phyloP scores from a whole-genome alignment of 2,329 filamentous ascomycete genomes.

The Elsinoe perseae region DNA sequence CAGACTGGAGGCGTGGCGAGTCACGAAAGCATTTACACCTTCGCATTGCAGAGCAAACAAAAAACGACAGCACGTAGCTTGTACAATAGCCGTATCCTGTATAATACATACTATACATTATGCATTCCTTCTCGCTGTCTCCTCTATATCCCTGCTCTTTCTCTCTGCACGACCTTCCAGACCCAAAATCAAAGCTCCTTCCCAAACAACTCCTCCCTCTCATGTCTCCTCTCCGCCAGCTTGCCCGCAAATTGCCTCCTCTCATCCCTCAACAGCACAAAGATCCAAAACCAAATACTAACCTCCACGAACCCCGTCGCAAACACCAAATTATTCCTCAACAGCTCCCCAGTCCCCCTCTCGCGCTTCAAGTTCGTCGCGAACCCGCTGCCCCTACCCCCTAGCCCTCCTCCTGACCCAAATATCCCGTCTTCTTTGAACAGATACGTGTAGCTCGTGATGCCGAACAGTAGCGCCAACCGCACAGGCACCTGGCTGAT shows the following conservation, averaged over 20 bases:
- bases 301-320: conserved; percentile 78
- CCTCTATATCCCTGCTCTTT: background rate
- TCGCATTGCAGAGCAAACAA: background rate
- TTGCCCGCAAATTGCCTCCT: conserved; percentile 30
- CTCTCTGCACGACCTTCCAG: background rate
- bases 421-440: conserved; percentile 48
- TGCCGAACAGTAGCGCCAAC: conserved; percentile 52
- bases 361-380: conserved; percentile 17
- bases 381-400: conserved; percentile 19
- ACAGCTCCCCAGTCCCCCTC: conserved; percentile 44
- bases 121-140: background rate
- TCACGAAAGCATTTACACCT: background rate
- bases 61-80: background rate
- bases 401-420: conserved; percentile 24
- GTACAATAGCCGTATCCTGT: background rate
- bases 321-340: conserved; percentile 81
- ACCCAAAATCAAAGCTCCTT: conserved; percentile 15
- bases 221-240: conserved; percentile 30
- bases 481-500: conserved; percentile 54
- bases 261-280: conserved; percentile 63
- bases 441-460: conserved; percentile 58
- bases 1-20: background rate
- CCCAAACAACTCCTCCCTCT: conserved; percentile 29
- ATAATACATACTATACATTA: background rate
- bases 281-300: conserved; percentile 80